phyloP scores from a whole-genome alignment of 202 grass and related monocot genomes.

The Schoenoplectus tabernaemontani region DNA sequence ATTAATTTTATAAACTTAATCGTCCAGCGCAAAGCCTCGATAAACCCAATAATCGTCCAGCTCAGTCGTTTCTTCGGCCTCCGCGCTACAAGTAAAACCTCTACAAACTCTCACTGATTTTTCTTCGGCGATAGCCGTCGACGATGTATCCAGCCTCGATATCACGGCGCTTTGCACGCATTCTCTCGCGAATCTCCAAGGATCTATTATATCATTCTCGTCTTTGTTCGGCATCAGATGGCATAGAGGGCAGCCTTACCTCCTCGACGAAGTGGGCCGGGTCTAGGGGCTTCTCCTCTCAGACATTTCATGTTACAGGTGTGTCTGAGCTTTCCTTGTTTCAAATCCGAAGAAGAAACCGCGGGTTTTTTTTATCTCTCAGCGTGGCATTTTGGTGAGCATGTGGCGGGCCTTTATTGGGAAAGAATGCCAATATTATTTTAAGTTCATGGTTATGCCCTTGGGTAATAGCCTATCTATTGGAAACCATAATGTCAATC shows the following conservation, averaged over 20 bases:
- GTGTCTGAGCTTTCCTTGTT: background rate
- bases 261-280: background rate
- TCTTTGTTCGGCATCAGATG: background rate
- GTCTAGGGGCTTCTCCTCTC: conserved; percentile 24
- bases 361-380: no score
- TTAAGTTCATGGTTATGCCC: no score
- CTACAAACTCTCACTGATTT: background rate
- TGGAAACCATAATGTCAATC: no score
- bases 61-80: background rate
- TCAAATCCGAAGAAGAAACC: background rate
- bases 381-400: no score
- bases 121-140: conserved; percentile 1
- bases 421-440: no score
- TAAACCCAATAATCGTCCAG: no score
- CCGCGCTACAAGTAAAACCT: background rate
- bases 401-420: no score
- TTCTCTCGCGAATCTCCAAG: background rate
- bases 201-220: background rate
- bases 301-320: conserved; percentile 1
- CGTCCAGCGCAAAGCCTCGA: no score
- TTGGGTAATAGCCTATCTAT: no score
- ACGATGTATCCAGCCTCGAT: conserved; percentile 22
- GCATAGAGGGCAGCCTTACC: background rate
- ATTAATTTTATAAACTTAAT: no score
- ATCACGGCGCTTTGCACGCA: conserved; percentile 11